Conservation (phyloP, 2,329 filamentous ascomycete species). For the Stemphylium vesicarium region DNA sequence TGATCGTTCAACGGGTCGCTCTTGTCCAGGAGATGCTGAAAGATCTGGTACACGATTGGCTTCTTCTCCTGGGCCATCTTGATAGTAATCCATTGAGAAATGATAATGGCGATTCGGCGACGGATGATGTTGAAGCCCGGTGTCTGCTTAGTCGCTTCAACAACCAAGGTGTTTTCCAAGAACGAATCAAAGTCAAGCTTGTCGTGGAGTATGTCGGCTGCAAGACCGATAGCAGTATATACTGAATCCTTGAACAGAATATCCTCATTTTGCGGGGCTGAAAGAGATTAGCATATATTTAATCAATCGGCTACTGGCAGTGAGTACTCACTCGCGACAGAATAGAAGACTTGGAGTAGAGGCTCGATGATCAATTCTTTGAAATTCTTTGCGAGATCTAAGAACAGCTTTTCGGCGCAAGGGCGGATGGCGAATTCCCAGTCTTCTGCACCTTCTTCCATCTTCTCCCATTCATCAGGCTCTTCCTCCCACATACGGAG, state of each 20-base stretch:
- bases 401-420: constrained; percentile 91
- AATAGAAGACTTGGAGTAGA: constrained; percentile 81
- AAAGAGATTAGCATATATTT: constrained; percentile 21
- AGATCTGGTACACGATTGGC: constrained; percentile 84
- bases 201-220: constrained; percentile 76
- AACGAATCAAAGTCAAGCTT: constrained; percentile 85
- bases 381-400: constrained; percentile 89
- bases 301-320: not conserved
- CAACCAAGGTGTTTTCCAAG: constrained; percentile 74
- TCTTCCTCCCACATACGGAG: constrained; percentile 93
- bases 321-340: constrained; percentile 67
- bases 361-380: constrained; percentile 81
- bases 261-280: constrained; percentile 66
- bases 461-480: constrained; percentile 92
- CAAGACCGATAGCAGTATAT: constrained; percentile 89
- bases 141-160: constrained; percentile 74
- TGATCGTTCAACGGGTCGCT: constrained; percentile 83
- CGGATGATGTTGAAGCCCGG: constrained; percentile 81
- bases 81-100: constrained; percentile 88
- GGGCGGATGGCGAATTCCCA: constrained; percentile 93
- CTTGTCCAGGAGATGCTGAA: constrained; percentile 80
- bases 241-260: constrained; percentile 90
- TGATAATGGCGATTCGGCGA: constrained; percentile 83
- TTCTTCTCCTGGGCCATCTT: constrained; percentile 72
- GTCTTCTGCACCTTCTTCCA: constrained; percentile 79